These are phyloP conservation scores for Globisporangium spiculum DNA, from an alignment of 352 stramenopile genomes.

Conservation along the genomic window DNA sequence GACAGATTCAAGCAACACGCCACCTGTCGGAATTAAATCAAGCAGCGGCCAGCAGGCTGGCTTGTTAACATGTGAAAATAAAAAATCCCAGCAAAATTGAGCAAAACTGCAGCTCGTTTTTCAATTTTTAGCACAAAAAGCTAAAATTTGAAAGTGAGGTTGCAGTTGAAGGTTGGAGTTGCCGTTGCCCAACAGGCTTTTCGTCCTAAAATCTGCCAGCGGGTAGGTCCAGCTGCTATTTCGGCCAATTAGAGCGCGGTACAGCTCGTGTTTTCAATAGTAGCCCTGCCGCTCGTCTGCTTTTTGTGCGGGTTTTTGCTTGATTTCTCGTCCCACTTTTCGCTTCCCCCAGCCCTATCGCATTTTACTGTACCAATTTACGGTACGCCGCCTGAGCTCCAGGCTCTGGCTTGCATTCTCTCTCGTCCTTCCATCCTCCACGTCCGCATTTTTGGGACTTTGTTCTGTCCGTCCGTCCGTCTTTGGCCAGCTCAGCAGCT, in stretches of 20 bases:
- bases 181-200: background rate
- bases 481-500: background rate
- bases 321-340: constrained; percentile 17
- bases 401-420: constrained; percentile 1
- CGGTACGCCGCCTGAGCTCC: background rate
- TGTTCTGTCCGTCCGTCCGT: background rate
- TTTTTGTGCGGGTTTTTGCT: constrained; percentile 14
- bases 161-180: constrained; percentile 10
- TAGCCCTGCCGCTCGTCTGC: constrained; percentile 6
- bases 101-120: too few relatives aligned
- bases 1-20: background rate
- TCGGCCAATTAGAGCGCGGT: background rate
- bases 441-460: constrained; percentile 1
- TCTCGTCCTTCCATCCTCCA: constrained; percentile 4
- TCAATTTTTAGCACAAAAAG: background rate
- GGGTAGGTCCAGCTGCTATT: background rate
- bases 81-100: too few relatives aligned
- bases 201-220: background rate
- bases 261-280: background rate
- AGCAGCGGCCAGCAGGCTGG: background rate
- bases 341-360: background rate
- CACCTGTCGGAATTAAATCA: background rate
- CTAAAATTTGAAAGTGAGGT: background rate
- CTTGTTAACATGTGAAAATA: background rate
- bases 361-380: background rate